phyloP scores from a whole-genome alignment of 75 land plant genomes.

The Pinus taeda region DNA sequence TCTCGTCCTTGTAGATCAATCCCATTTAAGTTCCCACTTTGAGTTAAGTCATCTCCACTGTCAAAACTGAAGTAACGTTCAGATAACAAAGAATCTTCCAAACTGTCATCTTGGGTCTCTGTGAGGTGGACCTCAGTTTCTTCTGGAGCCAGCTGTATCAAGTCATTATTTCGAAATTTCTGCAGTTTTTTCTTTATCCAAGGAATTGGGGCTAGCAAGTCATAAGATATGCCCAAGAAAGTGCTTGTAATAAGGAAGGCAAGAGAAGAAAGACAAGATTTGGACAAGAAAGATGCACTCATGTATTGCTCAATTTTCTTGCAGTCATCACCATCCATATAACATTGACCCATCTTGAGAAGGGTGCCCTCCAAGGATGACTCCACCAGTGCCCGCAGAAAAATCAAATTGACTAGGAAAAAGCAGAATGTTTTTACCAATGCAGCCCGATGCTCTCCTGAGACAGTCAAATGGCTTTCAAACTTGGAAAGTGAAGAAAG shows the following conservation, averaged over 20 bases:
- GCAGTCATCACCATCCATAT: slow-evolving; percentile 82
- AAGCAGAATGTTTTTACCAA: slow-evolving; percentile 82
- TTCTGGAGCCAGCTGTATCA: slow-evolving; percentile 67
- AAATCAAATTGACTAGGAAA: slow-evolving; percentile 83
- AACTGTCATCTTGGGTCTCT: slow-evolving; percentile 33
- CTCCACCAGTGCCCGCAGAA: slow-evolving; percentile 76
- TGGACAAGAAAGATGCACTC: slow-evolving; percentile 75
- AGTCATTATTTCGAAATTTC: slow-evolving; percentile 62
- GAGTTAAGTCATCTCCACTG: slow-evolving; percentile 6
- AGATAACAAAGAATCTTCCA: slow-evolving; percentile 49
- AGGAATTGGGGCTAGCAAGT: slow-evolving; percentile 82
- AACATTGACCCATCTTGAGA: slow-evolving; percentile 69
- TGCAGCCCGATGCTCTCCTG: slow-evolving; percentile 88
- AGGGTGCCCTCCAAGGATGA: slow-evolving; percentile 75
- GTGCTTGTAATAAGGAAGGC: slow-evolving; percentile 87
- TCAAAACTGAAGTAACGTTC: slow-evolving; percentile 19
- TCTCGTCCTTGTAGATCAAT: slow-evolving; percentile 52
- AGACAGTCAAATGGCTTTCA: slow-evolving; percentile 80
- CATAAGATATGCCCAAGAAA: slow-evolving; percentile 84
- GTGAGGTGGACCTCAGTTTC: slow-evolving; percentile 46
- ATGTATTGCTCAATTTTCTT: slow-evolving; percentile 78
- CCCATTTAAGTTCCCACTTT: slow-evolving; percentile 18
- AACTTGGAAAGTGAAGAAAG: slow-evolving; percentile 78
- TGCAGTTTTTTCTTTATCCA: slow-evolving; percentile 81
- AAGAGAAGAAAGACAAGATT: slow-evolving; percentile 80